phyloP scores from a whole-genome alignment of 495 filamentous ascomycete genomes.

The Lineolata rhizophorae region DNA sequence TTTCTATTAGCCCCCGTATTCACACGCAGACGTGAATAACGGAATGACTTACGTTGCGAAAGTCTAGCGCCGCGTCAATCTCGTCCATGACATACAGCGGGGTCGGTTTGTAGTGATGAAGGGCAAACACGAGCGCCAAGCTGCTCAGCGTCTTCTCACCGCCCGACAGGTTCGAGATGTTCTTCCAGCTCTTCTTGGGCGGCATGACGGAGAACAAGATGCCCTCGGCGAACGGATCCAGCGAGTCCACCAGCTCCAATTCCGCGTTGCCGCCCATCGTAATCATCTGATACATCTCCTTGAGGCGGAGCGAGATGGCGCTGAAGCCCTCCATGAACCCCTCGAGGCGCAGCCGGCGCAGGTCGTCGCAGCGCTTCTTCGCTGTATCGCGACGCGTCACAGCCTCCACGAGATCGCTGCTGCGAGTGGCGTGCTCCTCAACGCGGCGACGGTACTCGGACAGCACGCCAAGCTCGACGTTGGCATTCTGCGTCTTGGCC shows the following conservation, averaged over 20 bases:
- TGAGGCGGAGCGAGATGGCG: slow-evolving; percentile 80
- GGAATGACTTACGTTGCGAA: slow-evolving; percentile 59
- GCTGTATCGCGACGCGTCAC: slow-evolving; percentile 58
- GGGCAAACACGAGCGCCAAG: slow-evolving; percentile 83
- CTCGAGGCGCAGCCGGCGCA: slow-evolving; percentile 70
- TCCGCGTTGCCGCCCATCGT: slow-evolving; percentile 99
- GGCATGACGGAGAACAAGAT: slow-evolving; percentile 97
- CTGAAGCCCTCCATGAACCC: slow-evolving; percentile 98
- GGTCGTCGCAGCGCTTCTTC: slow-evolving; percentile 76
- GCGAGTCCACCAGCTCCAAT: slow-evolving; percentile 80
- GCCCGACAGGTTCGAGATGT: slow-evolving; percentile 82
- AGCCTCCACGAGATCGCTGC: slow-evolving; percentile 54
- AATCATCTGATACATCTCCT: slow-evolving; percentile 99
- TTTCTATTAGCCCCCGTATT: not conserved
- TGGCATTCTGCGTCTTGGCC: slow-evolving; percentile 76
- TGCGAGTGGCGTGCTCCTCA: slow-evolving; percentile 65
- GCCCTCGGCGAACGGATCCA: slow-evolving; percentile 93
- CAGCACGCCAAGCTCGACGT: slow-evolving; percentile 76
- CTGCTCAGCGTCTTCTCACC: slow-evolving; percentile 93
- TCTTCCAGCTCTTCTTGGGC: slow-evolving; percentile 99
- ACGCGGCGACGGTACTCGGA: slow-evolving; percentile 81
- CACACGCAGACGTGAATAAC: not conserved
- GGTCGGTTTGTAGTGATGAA: slow-evolving; percentile 96
- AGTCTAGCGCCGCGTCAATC: slow-evolving; percentile 95
- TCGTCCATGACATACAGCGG: slow-evolving; percentile 99